These are phyloP conservation scores for Rubus parviflorus DNA, from an alignment of 306 rosid species.

Conservation along the genomic window DNA sequence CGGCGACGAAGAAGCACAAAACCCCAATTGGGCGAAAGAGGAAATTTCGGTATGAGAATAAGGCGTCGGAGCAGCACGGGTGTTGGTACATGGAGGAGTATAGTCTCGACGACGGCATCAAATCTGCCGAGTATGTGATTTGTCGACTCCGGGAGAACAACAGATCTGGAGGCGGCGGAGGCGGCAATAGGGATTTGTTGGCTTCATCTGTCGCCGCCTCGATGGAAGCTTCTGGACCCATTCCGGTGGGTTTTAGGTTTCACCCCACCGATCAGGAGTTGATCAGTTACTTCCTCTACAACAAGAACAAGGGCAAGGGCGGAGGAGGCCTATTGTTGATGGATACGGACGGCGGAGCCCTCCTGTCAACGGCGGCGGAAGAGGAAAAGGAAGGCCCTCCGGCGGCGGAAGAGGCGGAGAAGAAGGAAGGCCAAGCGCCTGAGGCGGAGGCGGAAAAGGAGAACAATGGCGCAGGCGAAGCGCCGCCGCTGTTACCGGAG, in stretches of 20 bases:
- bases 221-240: background rate
- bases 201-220: background rate
- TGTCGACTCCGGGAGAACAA: background rate
- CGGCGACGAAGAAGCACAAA: background rate
- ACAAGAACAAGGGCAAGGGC: slow-evolving; percentile 4
- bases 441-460: background rate
- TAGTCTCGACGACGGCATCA: background rate
- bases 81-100: slow-evolving; percentile 12
- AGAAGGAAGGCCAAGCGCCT: background rate
- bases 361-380: background rate
- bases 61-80: background rate
- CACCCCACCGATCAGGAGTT: slow-evolving; percentile 2
- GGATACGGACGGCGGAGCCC: no score
- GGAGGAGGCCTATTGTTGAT: background rate
- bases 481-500: background rate
- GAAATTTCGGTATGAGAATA: slow-evolving; percentile 11
- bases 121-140: background rate
- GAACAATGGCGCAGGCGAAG: background rate
- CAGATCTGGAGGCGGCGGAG: background rate
- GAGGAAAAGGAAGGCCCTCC: background rate
- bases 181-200: background rate
- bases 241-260: slow-evolving; percentile 6
- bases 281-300: background rate
- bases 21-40: slow-evolving; percentile 1
- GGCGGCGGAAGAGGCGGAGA: no score